Evolutionary conservation across 768 basidiomycete genomes (phyloP).

Genomic region (Agrocybe chaxingu): DNA sequence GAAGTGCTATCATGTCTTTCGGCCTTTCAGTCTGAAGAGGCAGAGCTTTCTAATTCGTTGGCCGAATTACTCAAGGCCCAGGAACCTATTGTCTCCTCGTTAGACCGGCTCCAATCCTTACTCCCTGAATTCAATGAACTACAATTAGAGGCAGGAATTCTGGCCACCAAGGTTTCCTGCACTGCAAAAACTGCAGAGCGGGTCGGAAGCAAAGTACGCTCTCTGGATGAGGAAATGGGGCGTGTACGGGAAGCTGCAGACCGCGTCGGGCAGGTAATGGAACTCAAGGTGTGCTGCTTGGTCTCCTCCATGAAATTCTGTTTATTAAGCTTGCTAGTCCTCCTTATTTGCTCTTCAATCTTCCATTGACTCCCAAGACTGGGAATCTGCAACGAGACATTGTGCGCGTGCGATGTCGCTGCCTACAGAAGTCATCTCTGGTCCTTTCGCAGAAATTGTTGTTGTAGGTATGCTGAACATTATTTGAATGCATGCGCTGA

Average conservation of each 20-base stretch:
- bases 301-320: not conserved
- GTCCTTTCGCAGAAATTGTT: constrained; percentile 80
- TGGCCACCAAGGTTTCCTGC: constrained; percentile 58
- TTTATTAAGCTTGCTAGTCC: constrained; percentile 22
- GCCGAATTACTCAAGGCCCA: constrained; percentile 66
- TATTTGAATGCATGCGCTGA: not conserved
- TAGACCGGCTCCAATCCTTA: constrained; percentile 60
- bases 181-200: constrained; percentile 81
- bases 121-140: constrained; percentile 63
- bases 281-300: constrained; percentile 69
- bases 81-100: constrained; percentile 60
- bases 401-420: constrained; percentile 90
- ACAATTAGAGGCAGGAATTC: constrained; percentile 48
- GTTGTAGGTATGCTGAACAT: constrained; percentile 58
- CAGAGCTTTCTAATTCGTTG: constrained; percentile 71
- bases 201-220: constrained; percentile 87
- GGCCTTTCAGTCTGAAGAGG: constrained; percentile 71
- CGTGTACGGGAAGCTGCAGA: constrained; percentile 89
- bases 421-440: constrained; percentile 72
- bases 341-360: constrained; percentile 49
- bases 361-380: constrained; percentile 84
- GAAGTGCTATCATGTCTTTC: constrained; percentile 78
- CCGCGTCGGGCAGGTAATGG: constrained; percentile 88
- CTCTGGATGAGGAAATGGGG: constrained; percentile 91
- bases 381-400: constrained; percentile 92